Evolutionary conservation across 768 basidiomycete genomes (phyloP).

Genomic region (Russula dissimulans): DNA sequence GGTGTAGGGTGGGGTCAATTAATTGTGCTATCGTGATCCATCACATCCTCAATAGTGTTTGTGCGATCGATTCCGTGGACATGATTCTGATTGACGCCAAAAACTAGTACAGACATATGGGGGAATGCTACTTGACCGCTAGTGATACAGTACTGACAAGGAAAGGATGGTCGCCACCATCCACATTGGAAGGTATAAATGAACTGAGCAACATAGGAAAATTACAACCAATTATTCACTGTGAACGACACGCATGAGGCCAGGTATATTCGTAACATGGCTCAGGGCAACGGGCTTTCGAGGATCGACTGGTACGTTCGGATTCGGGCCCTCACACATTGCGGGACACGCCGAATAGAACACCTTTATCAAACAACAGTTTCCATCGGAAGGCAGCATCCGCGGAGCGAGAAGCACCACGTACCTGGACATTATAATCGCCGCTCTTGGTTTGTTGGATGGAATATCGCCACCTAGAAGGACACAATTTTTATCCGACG

Average conservation of each 20-base stretch:
- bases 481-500: background rate
- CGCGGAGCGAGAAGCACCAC: background rate
- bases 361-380: conserved; percentile 33
- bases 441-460: conserved; percentile 49
- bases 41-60: background rate
- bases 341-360: conserved; percentile 54
- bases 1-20: background rate
- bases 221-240: conserved; percentile 22
- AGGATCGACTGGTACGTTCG: conserved; percentile 35
- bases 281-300: conserved; percentile 54
- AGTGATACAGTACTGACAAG: background rate
- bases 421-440: conserved; percentile 52
- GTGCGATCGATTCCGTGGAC: background rate
- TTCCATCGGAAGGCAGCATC: background rate
- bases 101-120: background rate
- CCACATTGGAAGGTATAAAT: background rate
- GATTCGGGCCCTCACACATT: conserved; percentile 31
- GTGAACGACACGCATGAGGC: conserved; percentile 63
- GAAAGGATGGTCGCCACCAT: background rate
- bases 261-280: conserved; percentile 51
- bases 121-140: background rate
- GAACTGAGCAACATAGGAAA: too few relatives aligned
- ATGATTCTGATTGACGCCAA: background rate
- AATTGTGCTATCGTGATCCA: background rate
- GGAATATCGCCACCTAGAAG: conserved; percentile 51